Evolutionary conservation across 179 eudicot genomes (phyloP), one percentile per base, ranked within the genome.

Genomic region (Monotropa hypopitys): DNA sequence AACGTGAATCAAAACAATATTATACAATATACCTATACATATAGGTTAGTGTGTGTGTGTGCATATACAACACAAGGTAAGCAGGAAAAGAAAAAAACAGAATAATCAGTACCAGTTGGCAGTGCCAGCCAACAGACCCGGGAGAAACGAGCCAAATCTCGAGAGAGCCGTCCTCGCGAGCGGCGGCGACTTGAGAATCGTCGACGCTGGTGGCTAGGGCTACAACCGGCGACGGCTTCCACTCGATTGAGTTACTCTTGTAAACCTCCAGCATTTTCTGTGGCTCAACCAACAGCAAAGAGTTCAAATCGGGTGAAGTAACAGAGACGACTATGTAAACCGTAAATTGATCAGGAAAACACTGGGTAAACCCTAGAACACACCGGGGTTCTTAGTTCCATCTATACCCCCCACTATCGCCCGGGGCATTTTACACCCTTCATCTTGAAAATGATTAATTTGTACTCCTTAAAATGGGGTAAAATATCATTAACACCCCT

Each of bases 131-230:
- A 51, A 93, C 90, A 33, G 99, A 89, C 68, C 99, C 99, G 7
- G 99, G 98, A 33, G 99, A 93, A 10, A 93, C 99, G 43, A 91
- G 96, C 99, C 99, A 96, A 78, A 96, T 89, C 88, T 96, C 99
- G 49, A 96, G 84, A 20, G 98, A 80, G 53, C 99, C 98, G 70
- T 93, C 98, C 30, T 89, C 90, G 9, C 99, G 88, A 28, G 99
- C 98, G 28, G 97, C 98, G 80, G 99, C 99, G 57, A 96, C 93
- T 74, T 89, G 92, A 1, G 92, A 88, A 12, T 86, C 92, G 80
- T 93, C 98, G 78, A 77, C 79, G 88, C 99, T 96, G 50, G 99
- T 96, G 78, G 96, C 96, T 12, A 92, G 80, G 67, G 96, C 88
- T 6, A 96, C 86, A 1, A 96, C 90, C 21, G 97, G 85, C 12